These are phyloP conservation scores for Boletus rex-veris DNA, from an alignment of 768 basidiomycete species.

Conservation along the genomic window DNA sequence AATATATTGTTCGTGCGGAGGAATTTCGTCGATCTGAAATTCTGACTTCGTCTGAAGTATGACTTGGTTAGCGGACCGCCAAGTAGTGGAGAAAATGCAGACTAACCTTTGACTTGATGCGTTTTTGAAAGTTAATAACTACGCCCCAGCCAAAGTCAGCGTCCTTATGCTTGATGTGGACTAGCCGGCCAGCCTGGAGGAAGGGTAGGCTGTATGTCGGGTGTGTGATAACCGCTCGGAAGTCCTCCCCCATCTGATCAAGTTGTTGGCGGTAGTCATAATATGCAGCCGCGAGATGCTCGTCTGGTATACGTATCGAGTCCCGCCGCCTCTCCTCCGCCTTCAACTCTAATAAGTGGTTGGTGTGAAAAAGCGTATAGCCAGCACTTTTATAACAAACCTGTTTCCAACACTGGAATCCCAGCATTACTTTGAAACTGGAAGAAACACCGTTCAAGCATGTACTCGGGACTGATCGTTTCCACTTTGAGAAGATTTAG, in stretches of 20 bases:
- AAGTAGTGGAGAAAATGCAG: background rate
- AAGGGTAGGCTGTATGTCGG: constrained; percentile 94
- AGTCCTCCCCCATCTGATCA: constrained; percentile 84
- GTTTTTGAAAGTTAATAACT: constrained; percentile 88
- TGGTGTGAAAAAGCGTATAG: background rate
- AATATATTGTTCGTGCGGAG: constrained; percentile 88
- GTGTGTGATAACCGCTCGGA: constrained; percentile 89
- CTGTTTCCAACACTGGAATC: constrained; percentile 81
- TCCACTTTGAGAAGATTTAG: constrained; percentile 98
- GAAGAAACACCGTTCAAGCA: constrained; percentile 97
- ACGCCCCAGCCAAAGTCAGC: constrained; percentile 97
- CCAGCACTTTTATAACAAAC: constrained; percentile 41
- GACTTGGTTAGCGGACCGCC: background rate
- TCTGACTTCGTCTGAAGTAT: constrained; percentile 55
- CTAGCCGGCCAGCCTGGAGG: constrained; percentile 87
- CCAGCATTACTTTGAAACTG: constrained; percentile 95
- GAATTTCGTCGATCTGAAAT: constrained; percentile 62
- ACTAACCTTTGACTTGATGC: constrained; percentile 72
- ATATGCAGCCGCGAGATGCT: constrained; percentile 81
- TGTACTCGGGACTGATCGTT: constrained; percentile 95
- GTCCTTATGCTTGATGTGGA: constrained; percentile 82
- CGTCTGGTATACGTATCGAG: constrained; percentile 74
- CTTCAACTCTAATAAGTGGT: constrained; percentile 56
- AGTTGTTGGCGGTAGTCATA: constrained; percentile 93
- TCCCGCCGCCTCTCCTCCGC: constrained; percentile 65